Base-by-base conservation (phyloP, 1,139 yeast genomes). In the Suhomyces anneliseae region DNA sequence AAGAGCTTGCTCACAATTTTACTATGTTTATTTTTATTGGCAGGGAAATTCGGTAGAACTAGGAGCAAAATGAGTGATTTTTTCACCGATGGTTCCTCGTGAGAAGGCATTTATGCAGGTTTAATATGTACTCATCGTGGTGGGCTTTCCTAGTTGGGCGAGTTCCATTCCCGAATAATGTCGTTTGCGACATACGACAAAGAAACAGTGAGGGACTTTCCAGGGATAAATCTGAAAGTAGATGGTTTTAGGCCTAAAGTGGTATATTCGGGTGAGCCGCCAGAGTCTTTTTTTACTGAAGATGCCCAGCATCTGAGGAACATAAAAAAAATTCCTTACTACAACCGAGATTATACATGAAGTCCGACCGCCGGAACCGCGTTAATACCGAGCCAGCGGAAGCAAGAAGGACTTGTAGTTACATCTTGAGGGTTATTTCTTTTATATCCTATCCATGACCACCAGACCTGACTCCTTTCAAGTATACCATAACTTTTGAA, bases 1-100 rank as follows among this genome's bases (percentile, higher is more conserved):
- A 36, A 36, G 38, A 38, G 26, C 27, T 27, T 38, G 44, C 26
- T 34, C 41, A 36, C 42, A 37, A 34, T 36, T 32, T 38, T 43
- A 15, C 45, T 35, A n/a, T 46, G 43, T 47, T 47, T 47, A 46
- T 47, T 47, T 44, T 47, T 38, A 47, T 44, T 47, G 50, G 50
- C 45, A 44, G 50, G 45, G 15, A 41, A 40, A 15, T 36, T 40
- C 47, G 50, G 50, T 44, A 39, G 32, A 26, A 31, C 11, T 31
- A 39, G 47, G 42, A 47, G 43, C 40, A 43, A 46, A 24, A 15
- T 45, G 44, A 42, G 44, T 39, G 47, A 42, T 36, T 47, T 47
- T 38, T 39, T 39, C 39, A 11, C 27, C 33, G 40, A 36, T 26
- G 37, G 34, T 24, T 24, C 39, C 38, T 35, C 12, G 39, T 12